These are phyloP conservation scores for Phtheirospermum japonicum DNA, from an alignment of 257 asterid genomes.

Conservation along the genomic window DNA sequence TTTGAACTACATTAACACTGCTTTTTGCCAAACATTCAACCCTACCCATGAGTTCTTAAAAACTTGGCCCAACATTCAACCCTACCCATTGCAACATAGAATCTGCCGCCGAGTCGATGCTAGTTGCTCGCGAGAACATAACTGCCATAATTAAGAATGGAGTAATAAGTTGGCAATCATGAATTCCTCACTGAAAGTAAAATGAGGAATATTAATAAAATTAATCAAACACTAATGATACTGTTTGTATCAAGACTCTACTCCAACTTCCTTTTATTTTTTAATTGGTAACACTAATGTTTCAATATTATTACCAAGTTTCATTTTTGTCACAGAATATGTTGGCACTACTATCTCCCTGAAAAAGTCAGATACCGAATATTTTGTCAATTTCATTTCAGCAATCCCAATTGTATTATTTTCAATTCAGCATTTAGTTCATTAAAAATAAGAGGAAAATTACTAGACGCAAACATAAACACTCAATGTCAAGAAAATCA, in stretches of 20 bases:
- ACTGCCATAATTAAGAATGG: not conserved
- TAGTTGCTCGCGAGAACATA: not conserved
- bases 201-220: not conserved
- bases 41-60: too few species aligned
- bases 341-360: not conserved
- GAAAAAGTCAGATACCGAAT: not conserved
- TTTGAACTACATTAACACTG: too few species aligned
- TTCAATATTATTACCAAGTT: too few species aligned
- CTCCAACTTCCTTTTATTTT: too few species aligned
- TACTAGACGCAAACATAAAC: too few species aligned
- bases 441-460: too few species aligned
- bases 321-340: too few species aligned
- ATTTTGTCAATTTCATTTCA: not conserved
- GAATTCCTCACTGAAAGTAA: not conserved
- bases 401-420: not conserved
- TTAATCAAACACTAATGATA: not conserved
- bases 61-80: too few species aligned
- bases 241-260: too few species aligned
- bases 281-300: too few species aligned
- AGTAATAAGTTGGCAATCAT: not conserved
- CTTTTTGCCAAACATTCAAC: too few species aligned
- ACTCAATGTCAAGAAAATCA: not conserved
- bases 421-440: not conserved
- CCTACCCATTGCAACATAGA: too few species aligned
- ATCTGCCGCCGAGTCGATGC: constrained; percentile 1